Base-by-base conservation (phyloP, 371 early-diverging fungal species). In the Lichtheimia corymbifera region DNA sequence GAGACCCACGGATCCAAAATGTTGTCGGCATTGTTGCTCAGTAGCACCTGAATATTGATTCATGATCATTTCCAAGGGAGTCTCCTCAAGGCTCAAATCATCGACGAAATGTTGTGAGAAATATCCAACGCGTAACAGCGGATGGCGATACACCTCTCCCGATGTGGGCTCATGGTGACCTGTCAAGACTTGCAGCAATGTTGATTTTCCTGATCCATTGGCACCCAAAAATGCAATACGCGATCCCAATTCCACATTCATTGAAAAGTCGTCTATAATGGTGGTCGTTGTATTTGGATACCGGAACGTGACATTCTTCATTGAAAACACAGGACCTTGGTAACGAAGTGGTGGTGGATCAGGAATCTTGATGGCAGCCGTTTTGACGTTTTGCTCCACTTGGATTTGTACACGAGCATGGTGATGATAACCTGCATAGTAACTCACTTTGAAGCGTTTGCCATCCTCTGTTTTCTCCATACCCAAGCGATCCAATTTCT, bases 191-290 rank as follows among this genome's bases (percentile, higher is more conserved):
- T 90, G 83, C 65, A 93, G 72, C 30, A 95, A 69, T 1, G 96
- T 95, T 15, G 93, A 81, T 68, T 97, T 97, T 45, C 96, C 93
- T 59, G 80, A 72, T 40, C 92, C 93, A 71, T 94, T 94, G 1
- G 83, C 79, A 7, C 93, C 93, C n/a, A 93, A 68, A 24, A 94
- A 76, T 1, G 78, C 91, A 42, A 91, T 80, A 5, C 91, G 74
- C 3, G 82, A 71, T 7, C 78, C 78, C 7, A 73, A 78, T 24
- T 83, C 85, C 35, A 94, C 70, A 18, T 78, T 81, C 3, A 94
- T 73, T 2, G 85, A 87, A 52, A 91, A 80, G 53, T 83, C 72
- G 27, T 67, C 59, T 17, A 90, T 59, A 2, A 87, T 73, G 58
- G 64, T 18, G 17, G 28, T 1, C 9, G 22, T 53, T 5, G 53